Evolutionary conservation across 768 basidiomycete species (phyloP), one percentile per base, ranked within the genome.

Genomic region (Hypsizygus marmoreus): DNA sequence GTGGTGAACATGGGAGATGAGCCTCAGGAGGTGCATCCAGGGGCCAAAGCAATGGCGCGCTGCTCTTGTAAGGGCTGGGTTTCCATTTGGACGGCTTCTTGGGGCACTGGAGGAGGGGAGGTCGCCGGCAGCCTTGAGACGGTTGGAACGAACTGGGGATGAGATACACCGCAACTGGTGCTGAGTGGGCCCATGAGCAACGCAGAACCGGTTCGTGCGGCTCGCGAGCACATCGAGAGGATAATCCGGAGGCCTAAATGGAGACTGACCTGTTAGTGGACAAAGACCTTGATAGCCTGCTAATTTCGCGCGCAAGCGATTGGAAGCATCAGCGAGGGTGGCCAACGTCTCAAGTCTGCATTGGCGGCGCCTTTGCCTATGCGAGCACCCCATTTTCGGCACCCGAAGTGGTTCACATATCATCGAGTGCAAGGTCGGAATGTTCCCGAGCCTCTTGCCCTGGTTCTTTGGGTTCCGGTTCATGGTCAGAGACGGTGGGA

Each of bases 81-180:
- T 86, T 89, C 89, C 92, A 86, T 59, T 84, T 90, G n/a, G 86
- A 90, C 42, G 87, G 74, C 73, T 92, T 92, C 74, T 91, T 92
- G 45, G n/a, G 76, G 70, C 25, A 77, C 69, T 19, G 80, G 68
- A 6, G 65, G 50, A 10, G 71, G 50, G 0, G 67, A 46, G 19
- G 45, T 20, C 17, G 50, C 26, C 39, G 61, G 44, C n/a, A n/a
- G n/a, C n/a, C n/a, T n/a, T n/a, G n/a, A n/a, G n/a, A n/a, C n/a
- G 13, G 49, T 49, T 16, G 60, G 49, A 38, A 60, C 41, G 23
- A 61, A 47, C 16, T 61, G 48, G n/a, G 57, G 55, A 19, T 51
- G 14, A 3, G 36, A 47, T n/a, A 29, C 47, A 32, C 51, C 45
- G 35, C 55, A 48, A 37, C 45, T 51, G 36, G 37, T 48, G 35